These are phyloP conservation scores for Rhodotorula sp. DNA, from an alignment of 1,284 basidiomycete species.

Conservation along the genomic window DNA sequence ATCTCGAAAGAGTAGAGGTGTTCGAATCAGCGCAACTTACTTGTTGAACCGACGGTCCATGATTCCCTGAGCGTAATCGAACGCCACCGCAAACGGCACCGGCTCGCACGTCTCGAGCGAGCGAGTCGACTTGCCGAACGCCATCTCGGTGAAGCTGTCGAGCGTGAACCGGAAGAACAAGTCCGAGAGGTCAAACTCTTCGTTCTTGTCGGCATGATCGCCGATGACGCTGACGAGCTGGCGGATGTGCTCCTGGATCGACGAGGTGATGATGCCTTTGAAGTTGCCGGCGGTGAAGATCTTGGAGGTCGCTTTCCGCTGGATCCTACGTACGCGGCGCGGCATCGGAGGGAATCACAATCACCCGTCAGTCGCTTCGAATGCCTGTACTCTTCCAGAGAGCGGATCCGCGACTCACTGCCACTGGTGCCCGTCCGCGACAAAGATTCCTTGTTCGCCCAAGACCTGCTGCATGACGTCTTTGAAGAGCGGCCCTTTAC, in stretches of 20 bases:
- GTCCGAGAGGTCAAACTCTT: conserved; percentile 27
- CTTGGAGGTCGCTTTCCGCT: conserved; percentile 39
- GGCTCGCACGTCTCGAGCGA: conserved; percentile 41
- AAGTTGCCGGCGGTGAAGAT: conserved; percentile 31
- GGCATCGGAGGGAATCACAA: background rate
- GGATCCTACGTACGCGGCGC: conserved; percentile 10
- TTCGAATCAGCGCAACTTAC: conserved; percentile 15
- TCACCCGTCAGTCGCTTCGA: no score
- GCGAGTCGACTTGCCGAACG: conserved; percentile 27
- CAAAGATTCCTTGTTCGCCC: conserved; percentile 35
- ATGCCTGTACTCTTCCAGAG: background rate
- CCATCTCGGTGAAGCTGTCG: conserved; percentile 26
- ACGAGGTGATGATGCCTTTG: conserved; percentile 26
- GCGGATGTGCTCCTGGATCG: conserved; percentile 39
- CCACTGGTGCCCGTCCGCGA: conserved; percentile 45
- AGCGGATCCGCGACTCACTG: background rate
- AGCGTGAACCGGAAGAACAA: conserved; percentile 39
- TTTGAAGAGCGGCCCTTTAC: conserved; percentile 24
- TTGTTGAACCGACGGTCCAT: conserved; percentile 39
- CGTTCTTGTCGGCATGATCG: conserved; percentile 35
- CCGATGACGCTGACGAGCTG: conserved; percentile 44
- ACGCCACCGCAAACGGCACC: conserved; percentile 46
- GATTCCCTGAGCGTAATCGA: conserved; percentile 46
- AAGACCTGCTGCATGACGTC: conserved; percentile 16
- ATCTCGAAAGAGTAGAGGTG: no score